Evolutionary conservation across 176 grass and related monocot species (phyloP).

Genomic region (Musa acuminata): DNA sequence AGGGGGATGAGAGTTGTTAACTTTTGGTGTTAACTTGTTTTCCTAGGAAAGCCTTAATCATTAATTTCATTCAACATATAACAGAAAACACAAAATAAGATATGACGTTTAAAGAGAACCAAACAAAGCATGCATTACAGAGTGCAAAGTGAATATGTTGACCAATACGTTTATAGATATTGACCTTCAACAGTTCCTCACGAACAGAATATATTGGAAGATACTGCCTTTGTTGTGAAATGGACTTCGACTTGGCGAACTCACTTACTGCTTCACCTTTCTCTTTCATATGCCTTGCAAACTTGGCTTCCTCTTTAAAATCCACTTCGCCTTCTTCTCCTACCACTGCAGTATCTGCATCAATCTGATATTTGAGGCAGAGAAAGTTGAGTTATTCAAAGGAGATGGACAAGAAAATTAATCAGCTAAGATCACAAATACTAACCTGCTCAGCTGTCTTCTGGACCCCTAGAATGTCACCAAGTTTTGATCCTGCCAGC

Average conservation of each 20-base stretch:
- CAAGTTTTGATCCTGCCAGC: constrained; percentile 96
- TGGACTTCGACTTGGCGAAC: constrained; percentile 89
- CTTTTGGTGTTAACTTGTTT: not conserved
- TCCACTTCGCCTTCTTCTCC: constrained; percentile 93
- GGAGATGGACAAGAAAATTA: not conserved
- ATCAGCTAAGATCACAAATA: constrained; percentile 8
- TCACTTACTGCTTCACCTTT: constrained; percentile 96
- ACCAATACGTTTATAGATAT: not conserved
- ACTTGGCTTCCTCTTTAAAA: constrained; percentile 95
- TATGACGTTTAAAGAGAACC: no score
- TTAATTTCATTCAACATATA: no score
- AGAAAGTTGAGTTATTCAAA: not conserved
- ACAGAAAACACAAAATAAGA: no score
- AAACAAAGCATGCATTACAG: no score
- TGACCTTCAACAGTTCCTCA: constrained; percentile 89
- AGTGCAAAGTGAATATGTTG: no score
- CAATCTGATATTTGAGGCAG: constrained; percentile 44
- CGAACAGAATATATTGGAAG: constrained; percentile 95
- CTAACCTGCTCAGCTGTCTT: constrained; percentile 83
- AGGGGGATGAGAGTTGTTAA: no score
- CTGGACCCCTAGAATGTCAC: constrained; percentile 94
- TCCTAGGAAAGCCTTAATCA: not conserved
- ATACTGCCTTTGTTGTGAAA: constrained; percentile 95
- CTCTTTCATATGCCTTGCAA: constrained; percentile 82
- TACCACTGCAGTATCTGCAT: constrained; percentile 91